Conservation (phyloP, 805 yeast genomes). For the Zygotorulaspora danielsina region DNA sequence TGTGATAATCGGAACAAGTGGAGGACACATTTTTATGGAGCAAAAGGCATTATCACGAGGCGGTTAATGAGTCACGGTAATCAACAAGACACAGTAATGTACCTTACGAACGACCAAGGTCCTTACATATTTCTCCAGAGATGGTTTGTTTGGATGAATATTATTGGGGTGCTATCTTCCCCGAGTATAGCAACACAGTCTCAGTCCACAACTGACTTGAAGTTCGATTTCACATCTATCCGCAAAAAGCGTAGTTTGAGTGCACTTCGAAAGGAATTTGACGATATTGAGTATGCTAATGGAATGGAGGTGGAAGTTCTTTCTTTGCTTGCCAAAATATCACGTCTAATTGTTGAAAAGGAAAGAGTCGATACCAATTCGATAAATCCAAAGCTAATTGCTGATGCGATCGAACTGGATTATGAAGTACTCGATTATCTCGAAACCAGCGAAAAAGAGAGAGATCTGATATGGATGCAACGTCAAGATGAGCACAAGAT, state of each 20-base stretch:
- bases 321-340: slow-evolving; percentile 51
- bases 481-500: not conserved
- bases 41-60: slow-evolving; percentile 50
- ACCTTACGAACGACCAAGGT: slow-evolving; percentile 17
- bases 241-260: slow-evolving; percentile 3
- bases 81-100: slow-evolving; percentile 7
- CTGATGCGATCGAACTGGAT: slow-evolving; percentile 41
- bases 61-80: slow-evolving; percentile 12
- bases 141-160: slow-evolving; percentile 67
- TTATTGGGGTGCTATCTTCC: slow-evolving; percentile 58
- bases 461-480: slow-evolving; percentile 22
- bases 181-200: slow-evolving; percentile 30
- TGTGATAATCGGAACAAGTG: slow-evolving; percentile 45
- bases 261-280: slow-evolving; percentile 23
- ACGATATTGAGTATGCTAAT: slow-evolving; percentile 54
- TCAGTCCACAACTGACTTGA: slow-evolving; percentile 5
- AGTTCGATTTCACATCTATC: slow-evolving; percentile 24
- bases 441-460: slow-evolving; percentile 23
- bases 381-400: slow-evolving; percentile 1
- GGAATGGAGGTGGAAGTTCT: slow-evolving; percentile 68
- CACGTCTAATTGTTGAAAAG: slow-evolving; percentile 36
- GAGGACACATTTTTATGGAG: slow-evolving; percentile 64
- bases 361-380: slow-evolving; percentile 18
- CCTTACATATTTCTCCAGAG: slow-evolving; percentile 51
- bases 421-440: slow-evolving; percentile 29